A percentile compares a stretch with the other conserved stretches of the same genome.
These are phyloP conservation scores for Suillus tomentosus DNA, from an alignment of 768 basidiomycete genomes.

Conservation along the genomic window DNA sequence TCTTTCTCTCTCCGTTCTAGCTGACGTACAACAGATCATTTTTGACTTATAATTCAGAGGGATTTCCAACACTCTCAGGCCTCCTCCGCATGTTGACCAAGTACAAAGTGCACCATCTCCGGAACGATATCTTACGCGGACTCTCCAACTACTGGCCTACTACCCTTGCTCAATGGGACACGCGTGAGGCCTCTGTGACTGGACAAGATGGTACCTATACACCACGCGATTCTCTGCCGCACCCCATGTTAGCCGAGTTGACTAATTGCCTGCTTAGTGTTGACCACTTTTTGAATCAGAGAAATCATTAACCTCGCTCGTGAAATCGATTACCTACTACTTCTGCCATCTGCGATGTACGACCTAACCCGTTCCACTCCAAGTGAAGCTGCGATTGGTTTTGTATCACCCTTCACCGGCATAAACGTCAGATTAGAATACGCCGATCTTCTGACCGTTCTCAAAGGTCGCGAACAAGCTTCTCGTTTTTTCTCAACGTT, in stretches of 20 bases:
- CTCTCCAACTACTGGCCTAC: constrained; percentile 61
- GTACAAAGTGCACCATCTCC: constrained; percentile 61
- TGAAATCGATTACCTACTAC: constrained; percentile 52
- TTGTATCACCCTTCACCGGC: constrained; percentile 39
- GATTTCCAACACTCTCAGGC: constrained; percentile 55
- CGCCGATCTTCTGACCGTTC: constrained; percentile 57
- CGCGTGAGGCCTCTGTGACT: constrained; percentile 60
- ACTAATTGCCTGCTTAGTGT: constrained; percentile 3
- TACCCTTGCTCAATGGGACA: constrained; percentile 65
- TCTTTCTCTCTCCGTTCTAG: constrained; percentile 12
- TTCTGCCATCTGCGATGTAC: constrained; percentile 78
- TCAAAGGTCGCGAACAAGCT: constrained; percentile 71
- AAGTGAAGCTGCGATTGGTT: constrained; percentile 59
- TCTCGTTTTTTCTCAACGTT: constrained; percentile 78
- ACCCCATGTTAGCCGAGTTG: constrained; percentile 60
- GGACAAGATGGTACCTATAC: constrained; percentile 52
- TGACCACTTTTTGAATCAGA: constrained; percentile 37
- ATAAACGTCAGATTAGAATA: constrained; percentile 44
- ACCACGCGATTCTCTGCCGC: constrained; percentile 56
- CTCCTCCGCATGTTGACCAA: constrained; percentile 65
- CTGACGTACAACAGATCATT: constrained; percentile 40
- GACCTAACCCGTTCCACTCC: constrained; percentile 72
- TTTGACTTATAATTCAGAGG: constrained; percentile 46
- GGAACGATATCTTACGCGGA: constrained; percentile 55
- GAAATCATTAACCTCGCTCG: constrained; percentile 68